Evolutionary conservation across 1,284 basidiomycete species (phyloP), one percentile per base, ranked within the genome.

Genomic region (Sporisorium scitamineum): DNA sequence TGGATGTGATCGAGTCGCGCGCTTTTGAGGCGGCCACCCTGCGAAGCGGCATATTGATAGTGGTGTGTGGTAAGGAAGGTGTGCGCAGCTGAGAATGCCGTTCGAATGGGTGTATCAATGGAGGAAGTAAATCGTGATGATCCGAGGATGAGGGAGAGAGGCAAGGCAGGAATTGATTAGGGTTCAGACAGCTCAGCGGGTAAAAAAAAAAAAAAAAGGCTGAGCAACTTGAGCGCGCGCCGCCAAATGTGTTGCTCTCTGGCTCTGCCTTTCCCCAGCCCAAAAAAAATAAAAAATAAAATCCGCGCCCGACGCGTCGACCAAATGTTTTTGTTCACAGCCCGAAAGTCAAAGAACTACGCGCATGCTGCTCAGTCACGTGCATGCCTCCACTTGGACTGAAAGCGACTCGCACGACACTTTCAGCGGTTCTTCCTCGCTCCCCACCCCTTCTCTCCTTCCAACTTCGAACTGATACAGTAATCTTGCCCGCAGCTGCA

Each of bases 1-100:
- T 64, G 50, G 74, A 76, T 41, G 61, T 60, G 53, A 61, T 54
- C 34, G 74, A 76, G 29, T 69, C 59, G 62, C 74, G 69, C 37
- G 74, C 61, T 56, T 73, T 72, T 20, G 54, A 55, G 29, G 74
- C 70, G 20, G 74, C 65, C 22, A 70, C 74, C 44, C 69, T 61
- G 27, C 69, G 64, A 31, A 65, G 73, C 32, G 73, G 73, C 69
- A 71, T 70, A 27, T 22, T 45, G 53, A 20, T 39, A 20, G 8
- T 27, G 24, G 31, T 37, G 24, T 41, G 47, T n/a, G n/a, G n/a
- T n/a, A n/a, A n/a, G n/a, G n/a, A 48, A 48, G 51, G 22, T 31
- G 44, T 51, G 37, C 10, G 32, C 34, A 37, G 34, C 34, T 37
- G 34, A 37, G 34, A 14, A 14, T 14, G 7, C 34, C 7, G 9